Evolutionary conservation across 2,329 filamentous ascomycete genomes (phyloP).

Genomic region (Aureobasidium melanogenum): DNA sequence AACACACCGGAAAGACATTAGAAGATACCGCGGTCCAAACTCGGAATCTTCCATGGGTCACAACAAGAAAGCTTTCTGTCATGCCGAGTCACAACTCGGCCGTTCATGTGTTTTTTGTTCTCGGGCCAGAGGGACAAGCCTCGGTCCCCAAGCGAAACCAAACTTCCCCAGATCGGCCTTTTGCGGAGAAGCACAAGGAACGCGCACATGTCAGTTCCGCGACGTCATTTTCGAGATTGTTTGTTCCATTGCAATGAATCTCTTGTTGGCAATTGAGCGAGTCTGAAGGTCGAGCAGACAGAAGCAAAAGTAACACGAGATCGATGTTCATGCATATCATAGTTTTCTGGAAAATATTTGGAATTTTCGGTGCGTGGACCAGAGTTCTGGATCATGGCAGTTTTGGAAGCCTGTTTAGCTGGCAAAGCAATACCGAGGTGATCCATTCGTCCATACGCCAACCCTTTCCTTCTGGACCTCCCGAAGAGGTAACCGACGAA

Average conservation of each 20-base stretch:
- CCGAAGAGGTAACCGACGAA: not conserved
- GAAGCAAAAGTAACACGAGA: not conserved
- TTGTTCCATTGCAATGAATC: not conserved
- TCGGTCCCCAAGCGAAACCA: not conserved
- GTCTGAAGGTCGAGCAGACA: too few relatives aligned
- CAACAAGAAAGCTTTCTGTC: not conserved
- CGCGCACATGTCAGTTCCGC: not conserved
- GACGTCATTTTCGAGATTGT: not conserved
- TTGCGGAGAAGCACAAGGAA: not conserved
- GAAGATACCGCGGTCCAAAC: not conserved
- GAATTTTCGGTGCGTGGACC: not conserved
- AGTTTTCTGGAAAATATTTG: not conserved
- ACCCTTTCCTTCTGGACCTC: not conserved
- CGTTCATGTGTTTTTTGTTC: not conserved
- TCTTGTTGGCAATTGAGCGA: not conserved
- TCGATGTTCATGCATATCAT: not conserved
- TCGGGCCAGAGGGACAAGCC: constrained; percentile 1
- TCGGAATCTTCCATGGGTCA: not conserved
- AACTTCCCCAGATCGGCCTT: constrained; percentile 8
- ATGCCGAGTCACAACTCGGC: not conserved
- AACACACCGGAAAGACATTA: not conserved
- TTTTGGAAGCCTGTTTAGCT: not conserved
- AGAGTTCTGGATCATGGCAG: not conserved
- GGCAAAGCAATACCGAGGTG: constrained; percentile 2
- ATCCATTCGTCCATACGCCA: constrained; percentile 12